Conservation (phyloP, 1,284 basidiomycete species). For the Macrocybe sp. region DNA sequence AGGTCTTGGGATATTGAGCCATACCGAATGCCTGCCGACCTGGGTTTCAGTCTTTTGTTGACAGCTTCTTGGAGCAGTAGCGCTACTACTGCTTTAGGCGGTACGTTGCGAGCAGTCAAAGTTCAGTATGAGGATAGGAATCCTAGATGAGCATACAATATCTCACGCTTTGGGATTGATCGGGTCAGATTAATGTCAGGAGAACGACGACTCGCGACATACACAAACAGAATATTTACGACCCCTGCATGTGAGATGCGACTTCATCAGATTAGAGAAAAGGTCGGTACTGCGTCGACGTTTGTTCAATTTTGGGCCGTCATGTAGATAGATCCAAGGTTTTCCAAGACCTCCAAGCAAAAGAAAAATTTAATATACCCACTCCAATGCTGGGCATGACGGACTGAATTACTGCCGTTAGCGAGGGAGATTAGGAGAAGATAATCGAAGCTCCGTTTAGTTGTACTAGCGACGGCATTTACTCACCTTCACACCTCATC, state of each 20-base stretch:
- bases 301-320: slow-evolving; percentile 35
- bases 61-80: slow-evolving; percentile 48
- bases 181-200: neutral
- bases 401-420: neutral
- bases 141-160: slow-evolving; percentile 22
- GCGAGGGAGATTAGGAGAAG: neutral
- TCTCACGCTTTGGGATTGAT: neutral
- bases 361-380: slow-evolving; percentile 40
- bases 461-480: too few species aligned
- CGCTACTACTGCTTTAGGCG: slow-evolving; percentile 53
- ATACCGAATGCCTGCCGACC: slow-evolving; percentile 13
- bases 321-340: neutral
- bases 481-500: slow-evolving; percentile 41
- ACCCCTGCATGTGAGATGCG: slow-evolving; percentile 59
- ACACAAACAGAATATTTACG: slow-evolving; percentile 53
- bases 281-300: slow-evolving; percentile 40
- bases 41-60: slow-evolving; percentile 26
- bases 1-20: neutral
- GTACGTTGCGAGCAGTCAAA: slow-evolving; percentile 45
- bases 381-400: too few species aligned
- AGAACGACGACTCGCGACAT: slow-evolving; percentile 11
- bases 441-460: slow-evolving; percentile 29
- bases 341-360: neutral
- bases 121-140: slow-evolving; percentile 57
- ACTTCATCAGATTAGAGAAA: slow-evolving; percentile 56